Percentiles rank a stretch among this genome's conserved stretches.
Evolutionary conservation across 345 rosid species (phyloP).

Genomic region (Angophora floribunda): DNA sequence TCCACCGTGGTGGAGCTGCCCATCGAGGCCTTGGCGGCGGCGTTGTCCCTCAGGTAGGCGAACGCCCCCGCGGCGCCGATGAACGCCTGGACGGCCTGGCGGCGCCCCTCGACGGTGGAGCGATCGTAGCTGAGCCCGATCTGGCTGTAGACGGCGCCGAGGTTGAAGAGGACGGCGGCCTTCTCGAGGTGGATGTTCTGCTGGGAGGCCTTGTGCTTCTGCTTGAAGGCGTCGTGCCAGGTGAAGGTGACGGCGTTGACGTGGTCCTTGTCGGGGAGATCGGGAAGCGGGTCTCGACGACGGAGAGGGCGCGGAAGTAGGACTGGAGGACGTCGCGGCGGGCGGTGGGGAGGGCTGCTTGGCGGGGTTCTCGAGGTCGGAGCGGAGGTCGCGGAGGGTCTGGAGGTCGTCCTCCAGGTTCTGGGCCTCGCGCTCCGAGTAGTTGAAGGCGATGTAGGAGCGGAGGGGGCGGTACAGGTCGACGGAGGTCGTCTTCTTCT

Average conservation of each 20-base stretch:
- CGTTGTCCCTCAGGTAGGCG: slow-evolving; percentile 65
- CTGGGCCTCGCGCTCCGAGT: slow-evolving; percentile 96
- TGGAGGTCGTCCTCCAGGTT: slow-evolving; percentile 92
- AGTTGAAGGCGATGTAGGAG: slow-evolving; percentile 58
- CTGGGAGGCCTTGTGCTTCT: slow-evolving; percentile 74
- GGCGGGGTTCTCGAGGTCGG: slow-evolving; percentile 65
- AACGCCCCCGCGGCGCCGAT: slow-evolving; percentile 84
- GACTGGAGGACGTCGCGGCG: slow-evolving; percentile 74
- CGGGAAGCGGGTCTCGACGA: slow-evolving; percentile 91
- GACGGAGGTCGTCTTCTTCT: slow-evolving; percentile 70
- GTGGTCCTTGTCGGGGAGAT: slow-evolving; percentile 83
- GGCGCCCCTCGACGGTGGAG: slow-evolving; percentile 68
- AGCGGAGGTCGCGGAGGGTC: slow-evolving; percentile 61
- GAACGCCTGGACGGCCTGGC: slow-evolving; percentile 86
- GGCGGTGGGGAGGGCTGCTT: slow-evolving; percentile 64
- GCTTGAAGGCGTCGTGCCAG: slow-evolving; percentile 93
- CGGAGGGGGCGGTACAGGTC: slow-evolving; percentile 96
- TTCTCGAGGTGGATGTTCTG: slow-evolving; percentile 91
- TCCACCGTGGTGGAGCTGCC: slow-evolving; percentile 79
- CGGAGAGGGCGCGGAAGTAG: slow-evolving; percentile 71
- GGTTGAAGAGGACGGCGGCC: slow-evolving; percentile 80
- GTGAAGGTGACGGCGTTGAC: slow-evolving; percentile 64
- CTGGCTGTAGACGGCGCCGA: slow-evolving; percentile 85
- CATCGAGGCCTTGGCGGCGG: slow-evolving; percentile 60
- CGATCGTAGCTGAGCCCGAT: slow-evolving; percentile 75